Evolutionary conservation across 371 early-diverging fungal genomes (phyloP).

Genomic region (Blakeslea trispora): DNA sequence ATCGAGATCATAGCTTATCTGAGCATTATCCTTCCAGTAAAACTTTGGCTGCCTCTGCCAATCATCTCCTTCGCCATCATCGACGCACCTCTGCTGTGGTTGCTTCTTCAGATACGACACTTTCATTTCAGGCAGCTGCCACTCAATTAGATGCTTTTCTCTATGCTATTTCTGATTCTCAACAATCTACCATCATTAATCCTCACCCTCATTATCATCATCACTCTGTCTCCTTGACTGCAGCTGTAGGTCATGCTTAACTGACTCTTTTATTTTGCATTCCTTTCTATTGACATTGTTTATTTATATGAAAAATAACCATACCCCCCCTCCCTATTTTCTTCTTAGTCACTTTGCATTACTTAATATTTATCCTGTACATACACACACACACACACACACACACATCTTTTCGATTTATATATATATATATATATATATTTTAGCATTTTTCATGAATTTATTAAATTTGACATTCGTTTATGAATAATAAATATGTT

Average conservation of each 20-base stretch:
- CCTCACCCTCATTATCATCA: slow-evolving; percentile 30
- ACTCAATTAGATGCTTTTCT: slow-evolving; percentile 39
- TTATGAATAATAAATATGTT: too few relatives aligned
- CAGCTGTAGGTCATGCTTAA: slow-evolving; percentile 48
- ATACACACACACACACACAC: too few relatives aligned
- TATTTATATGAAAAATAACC: too few relatives aligned
- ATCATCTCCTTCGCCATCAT: slow-evolving; percentile 39
- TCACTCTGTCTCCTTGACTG: slow-evolving; percentile 39
- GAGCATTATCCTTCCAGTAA: slow-evolving; percentile 53
- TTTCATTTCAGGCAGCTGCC: slow-evolving; percentile 25
- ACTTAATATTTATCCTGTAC: too few relatives aligned
- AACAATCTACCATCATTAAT: slow-evolving; percentile 10
- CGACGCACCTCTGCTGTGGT: slow-evolving; percentile 32
- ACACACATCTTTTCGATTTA: slow-evolving; percentile 2
- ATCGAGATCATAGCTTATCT: slow-evolving; percentile 52
- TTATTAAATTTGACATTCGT: too few relatives aligned
- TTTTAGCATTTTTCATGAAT: too few relatives aligned
- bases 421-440: neutral
- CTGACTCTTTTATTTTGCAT: too few relatives aligned
- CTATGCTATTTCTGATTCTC: slow-evolving; percentile 35
- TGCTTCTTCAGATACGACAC: slow-evolving; percentile 14
- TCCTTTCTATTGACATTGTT: too few relatives aligned
- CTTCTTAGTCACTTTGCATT: too few relatives aligned
- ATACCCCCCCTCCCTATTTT: too few relatives aligned
- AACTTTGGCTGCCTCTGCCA: slow-evolving; percentile 25